Percentiles rank a stretch among this genome's conserved stretches.
phyloP scores from a whole-genome alignment of 2,329 filamentous ascomycete genomes.

The Cyphellophora europaea region DNA sequence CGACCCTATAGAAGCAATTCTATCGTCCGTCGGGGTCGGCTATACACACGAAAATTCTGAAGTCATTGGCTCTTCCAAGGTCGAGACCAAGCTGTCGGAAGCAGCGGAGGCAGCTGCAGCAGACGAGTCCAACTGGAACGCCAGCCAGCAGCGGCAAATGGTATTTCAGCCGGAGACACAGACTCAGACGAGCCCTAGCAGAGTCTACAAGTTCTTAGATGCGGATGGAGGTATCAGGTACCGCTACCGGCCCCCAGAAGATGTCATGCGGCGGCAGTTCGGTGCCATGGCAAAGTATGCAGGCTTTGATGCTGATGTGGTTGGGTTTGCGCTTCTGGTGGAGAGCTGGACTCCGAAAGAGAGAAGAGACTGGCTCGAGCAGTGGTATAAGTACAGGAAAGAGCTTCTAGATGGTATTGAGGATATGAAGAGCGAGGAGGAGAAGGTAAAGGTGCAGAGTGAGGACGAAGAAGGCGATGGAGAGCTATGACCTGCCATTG shows the following conservation, averaged over 20 bases:
- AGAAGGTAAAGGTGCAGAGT: no score
- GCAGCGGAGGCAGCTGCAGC: constrained; percentile 49
- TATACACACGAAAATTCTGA: constrained; percentile 97
- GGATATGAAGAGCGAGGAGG: no score
- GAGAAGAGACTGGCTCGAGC: constrained; percentile 65
- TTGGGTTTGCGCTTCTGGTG: constrained; percentile 81
- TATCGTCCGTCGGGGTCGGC: constrained; percentile 77
- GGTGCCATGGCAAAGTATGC: constrained; percentile 78
- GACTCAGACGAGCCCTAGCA: not conserved
- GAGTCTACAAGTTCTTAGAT: constrained; percentile 12
- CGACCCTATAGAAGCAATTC: constrained; percentile 80
- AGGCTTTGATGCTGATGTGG: constrained; percentile 53
- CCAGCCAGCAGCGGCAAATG: constrained; percentile 4
- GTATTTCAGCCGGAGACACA: not conserved
- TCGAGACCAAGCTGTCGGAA: constrained; percentile 77
- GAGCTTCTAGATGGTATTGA: constrained; percentile 31
- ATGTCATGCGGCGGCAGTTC: constrained; percentile 73
- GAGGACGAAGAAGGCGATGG: no score
- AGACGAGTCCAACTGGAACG: constrained; percentile 9
- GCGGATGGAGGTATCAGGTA: constrained; percentile 32
- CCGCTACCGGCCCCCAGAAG: constrained; percentile 62
- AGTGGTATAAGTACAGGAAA: constrained; percentile 65
- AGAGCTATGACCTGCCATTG: no score
- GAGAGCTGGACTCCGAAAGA: constrained; percentile 84
- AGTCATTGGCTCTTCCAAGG: constrained; percentile 81